Evolutionary conservation across 2,329 filamentous ascomycete species (phyloP), one percentile per base, ranked within the genome.

Genomic region (Aspergillus sergii): DNA sequence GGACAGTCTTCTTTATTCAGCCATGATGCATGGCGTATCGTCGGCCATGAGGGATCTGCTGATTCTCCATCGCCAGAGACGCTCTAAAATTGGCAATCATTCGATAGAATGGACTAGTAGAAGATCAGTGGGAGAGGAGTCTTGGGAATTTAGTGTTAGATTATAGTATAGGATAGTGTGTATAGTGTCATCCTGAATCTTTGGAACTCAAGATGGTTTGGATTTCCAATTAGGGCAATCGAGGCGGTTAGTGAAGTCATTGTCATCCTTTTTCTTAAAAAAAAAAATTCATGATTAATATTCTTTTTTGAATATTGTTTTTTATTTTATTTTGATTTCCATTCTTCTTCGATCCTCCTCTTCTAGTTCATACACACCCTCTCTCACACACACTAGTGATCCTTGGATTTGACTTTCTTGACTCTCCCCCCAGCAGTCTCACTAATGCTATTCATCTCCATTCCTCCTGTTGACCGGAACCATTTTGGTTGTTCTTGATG

Each of bases 401-500:
- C 51, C 51, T 53, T 46, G 19, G 23, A 32, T 57, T 43, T 43
- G 50, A 55, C 19, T 54, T 59, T 41, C 3, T 19, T 8, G 39
- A 41, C 19, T 41, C 39, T 30, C 46, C 41, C 46, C 41, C 48
- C 48, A 34, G 39, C 45, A 46, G 36, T 34, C 32, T 32, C 46
- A 51, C 30, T 51, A 21, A 41, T 28, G 30, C 21, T 14, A 46
- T 43, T 23, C 48, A 34, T 10, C 14, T 54, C 23, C 30, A 45
- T 36, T 56, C 58, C 30, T 14, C 43, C 26, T 30, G 39, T 46
- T 30, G 34, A 12, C 57, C 39, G 50, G 30, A 34, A 53, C 50
- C 19, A 54, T 54, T 54, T 54, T 54, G n/a, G 51, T 34, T 54
- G 26, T 36, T 11, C 51, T 54, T 39, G 32, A 36, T 54, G 50